Evolutionary conservation across 1,284 basidiomycete species (phyloP).

Genomic region (Tylopilus sp.): DNA sequence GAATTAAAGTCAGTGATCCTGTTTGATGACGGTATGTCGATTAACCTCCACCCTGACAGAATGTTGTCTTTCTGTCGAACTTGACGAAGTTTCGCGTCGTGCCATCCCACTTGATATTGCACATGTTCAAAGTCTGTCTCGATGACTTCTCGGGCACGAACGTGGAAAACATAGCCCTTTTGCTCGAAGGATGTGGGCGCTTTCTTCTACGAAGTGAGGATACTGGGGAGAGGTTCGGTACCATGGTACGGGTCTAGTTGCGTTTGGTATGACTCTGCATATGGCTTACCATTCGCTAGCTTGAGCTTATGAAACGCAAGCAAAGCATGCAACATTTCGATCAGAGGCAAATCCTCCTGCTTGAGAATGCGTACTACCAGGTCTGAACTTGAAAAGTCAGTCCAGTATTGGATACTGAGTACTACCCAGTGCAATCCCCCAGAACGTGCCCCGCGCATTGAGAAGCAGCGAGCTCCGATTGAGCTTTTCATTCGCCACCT

Average conservation of each 20-base stretch:
- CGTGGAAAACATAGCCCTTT: conserved; percentile 88
- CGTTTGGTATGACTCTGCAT: background rate
- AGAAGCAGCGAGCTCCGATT: conserved; percentile 84
- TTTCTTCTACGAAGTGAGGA: conserved; percentile 88
- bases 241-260: conserved; percentile 54
- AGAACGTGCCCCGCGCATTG: conserved; percentile 80
- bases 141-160: conserved; percentile 93
- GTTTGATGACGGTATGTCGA: background rate
- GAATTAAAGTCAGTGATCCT: conserved; percentile 66
- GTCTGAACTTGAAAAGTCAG: conserved; percentile 38
- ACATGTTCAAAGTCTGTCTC: conserved; percentile 95
- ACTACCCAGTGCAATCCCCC: conserved; percentile 87
- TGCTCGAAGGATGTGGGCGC: conserved; percentile 93
- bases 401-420: conserved; percentile 7
- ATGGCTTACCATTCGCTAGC: conserved; percentile 41
- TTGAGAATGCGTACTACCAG: conserved; percentile 99
- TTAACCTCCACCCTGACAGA: conserved; percentile 47
- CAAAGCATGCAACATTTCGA: conserved; percentile 91
- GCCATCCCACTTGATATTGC: conserved; percentile 87
- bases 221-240: conserved; percentile 79
- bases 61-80: conserved; percentile 85
- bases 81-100: conserved; percentile 96
- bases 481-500: conserved; percentile 93
- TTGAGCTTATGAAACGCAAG: conserved; percentile 93
- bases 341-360: conserved; percentile 80